Evolutionary conservation across 805 yeast genomes (phyloP), one percentile per base, ranked within the genome.

Genomic region (Pichia nanzhaoensis): DNA sequence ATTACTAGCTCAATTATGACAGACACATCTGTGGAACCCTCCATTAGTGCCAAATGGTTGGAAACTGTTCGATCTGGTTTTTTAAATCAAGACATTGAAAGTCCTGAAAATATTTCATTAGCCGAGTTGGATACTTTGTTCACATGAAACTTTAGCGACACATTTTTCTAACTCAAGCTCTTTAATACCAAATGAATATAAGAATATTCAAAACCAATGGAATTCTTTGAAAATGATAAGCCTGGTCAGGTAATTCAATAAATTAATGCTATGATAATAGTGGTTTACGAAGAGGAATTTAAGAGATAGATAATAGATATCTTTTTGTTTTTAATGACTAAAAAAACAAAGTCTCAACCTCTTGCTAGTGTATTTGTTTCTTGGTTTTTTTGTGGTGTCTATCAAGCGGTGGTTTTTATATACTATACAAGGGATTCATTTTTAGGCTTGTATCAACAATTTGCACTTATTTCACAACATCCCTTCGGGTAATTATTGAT

Each of bases 21-120:
- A 20, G 67, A 59, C 51, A 61, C 65, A 18, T 57, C 65, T 30
- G 60, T 62, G 31, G 67, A 59, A 48, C 59, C 64, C 41, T 52
- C 65, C 10, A 67, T 69, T 19, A 74, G 78, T 59, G 70, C 74
- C 51, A 76, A 75, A 58, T 85, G 95, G 95, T 63, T 80, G 45
- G 76, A 79, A 58, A 83, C 84, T 32, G 80, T 84, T 37, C 72
- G 87, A 56, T 77, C 82, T 19, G 95, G 95, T 9, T 85, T 85
- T 60, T 69, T 84, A 59, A 74, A 82, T 41, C 85, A 83, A 58
- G 91, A 84, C 50, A 84, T 85, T 53, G 83, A 78, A 30, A 71
- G 84, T 32, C 95, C 95, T 7, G 95, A 85, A 64, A 84, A 83
- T 52, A 71, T 81, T 22, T 78, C 88, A 21, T 69, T 84, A 56